Evolutionary conservation across 164 flowering plant species (phyloP).

Genomic region (Aristolochia fimbriata): DNA sequence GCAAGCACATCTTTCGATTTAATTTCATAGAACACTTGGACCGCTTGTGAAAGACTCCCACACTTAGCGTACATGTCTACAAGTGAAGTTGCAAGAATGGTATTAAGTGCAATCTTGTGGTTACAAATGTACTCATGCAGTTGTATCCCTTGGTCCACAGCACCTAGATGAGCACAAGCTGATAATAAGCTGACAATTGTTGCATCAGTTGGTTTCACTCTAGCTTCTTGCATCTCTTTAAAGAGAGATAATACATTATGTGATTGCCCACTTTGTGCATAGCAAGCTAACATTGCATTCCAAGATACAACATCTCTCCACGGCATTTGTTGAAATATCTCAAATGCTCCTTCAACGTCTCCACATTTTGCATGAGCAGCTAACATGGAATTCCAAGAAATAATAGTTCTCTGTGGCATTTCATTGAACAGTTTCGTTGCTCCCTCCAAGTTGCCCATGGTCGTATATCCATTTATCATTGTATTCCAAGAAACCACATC

Average conservation of each 20-base stretch:
- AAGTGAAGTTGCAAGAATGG: slow-evolving; percentile 23
- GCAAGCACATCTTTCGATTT: slow-evolving; percentile 21
- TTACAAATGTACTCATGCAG: slow-evolving; percentile 12
- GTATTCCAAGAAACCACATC: slow-evolving; percentile 30
- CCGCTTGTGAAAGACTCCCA: slow-evolving; percentile 22
- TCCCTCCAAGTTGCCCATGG: slow-evolving; percentile 15
- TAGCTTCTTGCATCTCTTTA: slow-evolving; percentile 19
- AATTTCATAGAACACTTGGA: slow-evolving; percentile 15
- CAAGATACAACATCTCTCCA: slow-evolving; percentile 24
- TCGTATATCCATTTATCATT: slow-evolving; percentile 26
- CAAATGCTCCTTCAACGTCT: slow-evolving; percentile 14
- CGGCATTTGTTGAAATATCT: slow-evolving; percentile 18
- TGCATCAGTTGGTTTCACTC: slow-evolving; percentile 25
- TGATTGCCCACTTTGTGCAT: slow-evolving; percentile 19
- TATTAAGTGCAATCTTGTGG: slow-evolving; percentile 12
- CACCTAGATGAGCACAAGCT: slow-evolving; percentile 28
- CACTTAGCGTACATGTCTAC: slow-evolving; percentile 27
- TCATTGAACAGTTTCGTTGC: slow-evolving; percentile 21
- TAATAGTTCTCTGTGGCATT: slow-evolving; percentile 21
- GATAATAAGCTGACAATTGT: slow-evolving; percentile 29
- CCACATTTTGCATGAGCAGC: slow-evolving; percentile 26
- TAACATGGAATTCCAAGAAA: slow-evolving; percentile 37
- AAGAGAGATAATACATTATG: slow-evolving; percentile 18
- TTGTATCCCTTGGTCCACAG: slow-evolving; percentile 17
- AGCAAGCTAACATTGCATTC: slow-evolving; percentile 25